A percentile compares a stretch with the other conserved stretches of the same genome.
Evolutionary conservation across 2,329 filamentous ascomycete genomes (phyloP).

Genomic region (Apiospora hydei): DNA sequence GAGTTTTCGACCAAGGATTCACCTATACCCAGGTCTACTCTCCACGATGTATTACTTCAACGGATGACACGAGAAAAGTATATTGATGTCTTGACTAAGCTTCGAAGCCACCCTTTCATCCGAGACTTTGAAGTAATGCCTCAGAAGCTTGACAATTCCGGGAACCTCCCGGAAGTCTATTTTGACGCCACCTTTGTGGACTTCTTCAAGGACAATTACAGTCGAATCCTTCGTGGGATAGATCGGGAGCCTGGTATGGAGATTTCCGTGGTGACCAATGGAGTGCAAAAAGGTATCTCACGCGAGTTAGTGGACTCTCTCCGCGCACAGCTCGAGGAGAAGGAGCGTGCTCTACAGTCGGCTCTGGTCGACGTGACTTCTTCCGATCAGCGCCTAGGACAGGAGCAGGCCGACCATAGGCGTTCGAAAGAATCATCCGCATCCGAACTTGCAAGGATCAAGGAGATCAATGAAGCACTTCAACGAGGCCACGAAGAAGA

Average conservation of each 20-base stretch:
- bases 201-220: conserved; percentile 96
- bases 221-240: conserved; percentile 81
- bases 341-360: conserved; percentile 60
- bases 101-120: conserved; percentile 80
- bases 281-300: conserved; percentile 89
- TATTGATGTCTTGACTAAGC: conserved; percentile 77
- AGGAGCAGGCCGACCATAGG: conserved; percentile 77
- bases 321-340: conserved; percentile 78
- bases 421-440: conserved; percentile 66
- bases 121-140: conserved; percentile 90
- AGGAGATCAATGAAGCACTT: conserved; percentile 73
- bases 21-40: conserved; percentile 79
- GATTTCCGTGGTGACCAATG: conserved; percentile 79
- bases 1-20: conserved; percentile 99
- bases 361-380: conserved; percentile 53
- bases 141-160: conserved; percentile 66
- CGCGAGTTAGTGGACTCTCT: conserved; percentile 89
- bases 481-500: conserved; percentile 76
- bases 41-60: conserved; percentile 80
- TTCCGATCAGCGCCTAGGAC: conserved; percentile 65
- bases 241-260: conserved; percentile 91
- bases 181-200: conserved; percentile 89
- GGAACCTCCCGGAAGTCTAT: conserved; percentile 76
- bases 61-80: conserved; percentile 87
- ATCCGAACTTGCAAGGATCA: conserved; percentile 63